phyloP scores from a whole-genome alignment of 2,329 filamentous ascomycete genomes.

The Aspergillus udagawae region DNA sequence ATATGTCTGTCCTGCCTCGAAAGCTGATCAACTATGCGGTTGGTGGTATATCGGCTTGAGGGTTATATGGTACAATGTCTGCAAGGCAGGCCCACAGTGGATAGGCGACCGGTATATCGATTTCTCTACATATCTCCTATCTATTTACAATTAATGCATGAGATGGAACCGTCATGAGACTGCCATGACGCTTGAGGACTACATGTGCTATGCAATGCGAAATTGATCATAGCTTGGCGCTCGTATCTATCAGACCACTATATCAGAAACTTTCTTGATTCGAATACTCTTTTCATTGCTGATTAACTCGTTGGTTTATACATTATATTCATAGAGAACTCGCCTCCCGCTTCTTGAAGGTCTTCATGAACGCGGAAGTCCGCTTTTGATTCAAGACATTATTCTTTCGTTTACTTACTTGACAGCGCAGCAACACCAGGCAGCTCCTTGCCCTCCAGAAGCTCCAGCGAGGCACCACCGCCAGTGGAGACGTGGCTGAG shows the following conservation, averaged over 20 bases:
- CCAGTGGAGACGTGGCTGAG: conserved; percentile 97
- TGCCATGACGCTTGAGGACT: neutral
- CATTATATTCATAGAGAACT: conserved; percentile 29
- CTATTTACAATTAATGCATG: neutral
- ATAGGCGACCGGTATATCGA: neutral
- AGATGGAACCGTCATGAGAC: neutral
- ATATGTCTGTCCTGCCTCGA: neutral
- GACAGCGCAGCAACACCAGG: conserved; percentile 91
- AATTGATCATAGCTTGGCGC: conserved; percentile 24
- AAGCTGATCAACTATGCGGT: neutral
- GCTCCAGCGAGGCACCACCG: conserved; percentile 89
- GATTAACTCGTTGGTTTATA: conserved; percentile 29
- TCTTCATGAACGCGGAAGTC: neutral
- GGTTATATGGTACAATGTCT: neutral
- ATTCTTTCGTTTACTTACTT: conserved; percentile 53
- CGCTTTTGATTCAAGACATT: conserved; percentile 6
- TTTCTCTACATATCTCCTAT: neutral
- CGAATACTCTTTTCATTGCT: conserved; percentile 15
- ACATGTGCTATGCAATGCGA: neutral
- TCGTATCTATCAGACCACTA: conserved; percentile 19
- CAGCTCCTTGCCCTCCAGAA: conserved; percentile 96
- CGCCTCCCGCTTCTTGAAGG: neutral
- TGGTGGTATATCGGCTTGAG: neutral
- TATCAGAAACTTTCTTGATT: conserved; percentile 20
- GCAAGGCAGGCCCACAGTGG: neutral